phyloP scores from a whole-genome alignment of 1,284 basidiomycete species.

The Ustilago lituana region DNA sequence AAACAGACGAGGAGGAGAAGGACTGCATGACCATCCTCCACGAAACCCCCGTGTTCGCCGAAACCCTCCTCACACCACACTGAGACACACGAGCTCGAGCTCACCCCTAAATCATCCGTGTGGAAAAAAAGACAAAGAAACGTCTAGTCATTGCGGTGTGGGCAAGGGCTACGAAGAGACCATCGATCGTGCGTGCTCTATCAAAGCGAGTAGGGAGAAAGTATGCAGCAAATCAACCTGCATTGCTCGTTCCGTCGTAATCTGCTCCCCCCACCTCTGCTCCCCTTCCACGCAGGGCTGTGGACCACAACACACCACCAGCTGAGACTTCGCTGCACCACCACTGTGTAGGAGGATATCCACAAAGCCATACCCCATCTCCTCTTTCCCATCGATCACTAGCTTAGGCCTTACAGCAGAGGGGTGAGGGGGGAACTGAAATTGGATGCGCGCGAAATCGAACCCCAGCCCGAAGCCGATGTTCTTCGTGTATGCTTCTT shows the following conservation, averaged over 20 bases:
- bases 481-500: slow-evolving; percentile 64
- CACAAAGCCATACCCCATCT: slow-evolving; percentile 24
- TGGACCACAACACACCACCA: slow-evolving; percentile 27
- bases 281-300: neutral
- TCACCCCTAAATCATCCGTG: too few relatives aligned
- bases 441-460: slow-evolving; percentile 54
- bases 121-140: too few relatives aligned
- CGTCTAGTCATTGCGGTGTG: too few relatives aligned
- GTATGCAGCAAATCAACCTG: neutral
- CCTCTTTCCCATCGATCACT: slow-evolving; percentile 7
- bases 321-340: slow-evolving; percentile 15
- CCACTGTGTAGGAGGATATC: slow-evolving; percentile 49
- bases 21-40: slow-evolving; percentile 1
- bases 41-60: slow-evolving; percentile 16
- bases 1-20: neutral
- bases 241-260: neutral
- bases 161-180: too few relatives aligned
- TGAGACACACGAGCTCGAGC: too few relatives aligned
- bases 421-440: slow-evolving; percentile 24
- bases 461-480: slow-evolving; percentile 61
- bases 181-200: too few relatives aligned
- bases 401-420: slow-evolving; percentile 8
- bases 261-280: neutral
- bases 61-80: neutral
- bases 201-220: too few relatives aligned